phyloP scores from a whole-genome alignment of 140 eudicot genomes.

The Oenanthe javanica region DNA sequence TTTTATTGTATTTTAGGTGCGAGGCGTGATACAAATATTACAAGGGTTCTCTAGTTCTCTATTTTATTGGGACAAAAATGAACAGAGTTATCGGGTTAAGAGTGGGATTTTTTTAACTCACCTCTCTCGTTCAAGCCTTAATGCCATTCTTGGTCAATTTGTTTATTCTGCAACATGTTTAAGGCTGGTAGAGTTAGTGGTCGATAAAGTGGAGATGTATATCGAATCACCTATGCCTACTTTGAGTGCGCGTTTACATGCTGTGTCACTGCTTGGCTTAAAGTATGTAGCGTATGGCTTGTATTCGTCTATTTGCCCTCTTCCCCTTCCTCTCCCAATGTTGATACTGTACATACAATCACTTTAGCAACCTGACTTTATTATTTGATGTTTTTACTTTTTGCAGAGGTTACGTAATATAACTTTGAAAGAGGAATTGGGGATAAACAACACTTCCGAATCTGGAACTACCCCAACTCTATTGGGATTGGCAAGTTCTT shows the following conservation, averaged over 20 bases:
- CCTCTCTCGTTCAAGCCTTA: conserved; percentile 68
- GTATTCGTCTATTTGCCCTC: not conserved
- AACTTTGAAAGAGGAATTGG: conserved; percentile 71
- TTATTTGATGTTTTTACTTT: not conserved
- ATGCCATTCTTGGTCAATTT: conserved; percentile 52
- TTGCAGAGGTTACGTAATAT: conserved; percentile 57
- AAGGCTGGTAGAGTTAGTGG: conserved; percentile 50
- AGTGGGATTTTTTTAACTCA: conserved; percentile 57
- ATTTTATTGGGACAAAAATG: conserved; percentile 50
- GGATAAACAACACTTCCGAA: conserved; percentile 23
- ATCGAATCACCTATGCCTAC: conserved; percentile 48
- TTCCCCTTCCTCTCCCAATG: not conserved
- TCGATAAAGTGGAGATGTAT: conserved; percentile 26
- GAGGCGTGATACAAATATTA: conserved; percentile 59
- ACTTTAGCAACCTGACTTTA: conserved; percentile 12
- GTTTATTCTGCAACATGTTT: conserved; percentile 78
- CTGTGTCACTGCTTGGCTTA: conserved; percentile 69
- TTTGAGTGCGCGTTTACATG: conserved; percentile 60
- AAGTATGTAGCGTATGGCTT: conserved; percentile 23
- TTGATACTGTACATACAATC: not conserved
- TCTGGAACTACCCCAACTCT: conserved; percentile 51
- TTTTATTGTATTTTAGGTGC: conserved; percentile 36
- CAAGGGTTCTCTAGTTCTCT: conserved; percentile 70
- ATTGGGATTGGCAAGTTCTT: conserved; percentile 72
- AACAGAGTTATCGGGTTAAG: conserved; percentile 35